Base-by-base conservation (phyloP, 352 stramenopile species). In the Phytophthora pinifolia region DNA sequence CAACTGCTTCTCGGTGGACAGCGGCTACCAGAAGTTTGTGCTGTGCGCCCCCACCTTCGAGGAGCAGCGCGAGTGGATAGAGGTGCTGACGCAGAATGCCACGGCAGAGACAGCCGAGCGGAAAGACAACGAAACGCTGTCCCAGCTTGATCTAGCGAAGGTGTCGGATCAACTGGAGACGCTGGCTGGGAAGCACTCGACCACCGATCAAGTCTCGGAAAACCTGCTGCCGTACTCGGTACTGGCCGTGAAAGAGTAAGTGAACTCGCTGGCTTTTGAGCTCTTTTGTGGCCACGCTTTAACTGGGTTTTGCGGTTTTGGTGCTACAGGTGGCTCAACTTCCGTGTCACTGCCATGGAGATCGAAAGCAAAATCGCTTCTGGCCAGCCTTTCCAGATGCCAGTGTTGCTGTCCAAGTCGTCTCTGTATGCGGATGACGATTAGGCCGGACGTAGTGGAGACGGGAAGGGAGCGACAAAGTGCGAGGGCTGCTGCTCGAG, bases 61-160 rank as follows among this genome's bases (percentile, higher is more conserved):
- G 48, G 86, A 95, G n/a, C 80, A 90, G 48, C 81, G 86, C 42
- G 86, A 95, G 50, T 95, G 86, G 86, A 87, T 94, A 38, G 86
- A 95, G 58, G 86, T 95, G 30, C 52, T 95, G 37, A 85, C 77
- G 2, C 86, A 95, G 52, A 95, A 95, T 42, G 79, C 86, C 20
- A 88, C 80, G 4, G 81, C 82, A 1, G 82, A 95, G 59, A 92
- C 86, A 8, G 83, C 84, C 1, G 78, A 76, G 36, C 79, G 84
- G 42, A 93, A 87, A 52, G 69, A 84, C 7, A 84, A 90, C 36
- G 80, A 92, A 37, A 75, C 84, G 20, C 53, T 80, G 1, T 89
- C 77, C 4, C 77, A 92, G 50, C 65, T 85, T 54, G 83, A 95
- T 67, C 65, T 90, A 7, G 65, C 70, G 3, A 81, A 90, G 45